Evolutionary conservation across 2,329 filamentous ascomycete species (phyloP).

Genomic region (Pseudocercospora macadamiae): DNA sequence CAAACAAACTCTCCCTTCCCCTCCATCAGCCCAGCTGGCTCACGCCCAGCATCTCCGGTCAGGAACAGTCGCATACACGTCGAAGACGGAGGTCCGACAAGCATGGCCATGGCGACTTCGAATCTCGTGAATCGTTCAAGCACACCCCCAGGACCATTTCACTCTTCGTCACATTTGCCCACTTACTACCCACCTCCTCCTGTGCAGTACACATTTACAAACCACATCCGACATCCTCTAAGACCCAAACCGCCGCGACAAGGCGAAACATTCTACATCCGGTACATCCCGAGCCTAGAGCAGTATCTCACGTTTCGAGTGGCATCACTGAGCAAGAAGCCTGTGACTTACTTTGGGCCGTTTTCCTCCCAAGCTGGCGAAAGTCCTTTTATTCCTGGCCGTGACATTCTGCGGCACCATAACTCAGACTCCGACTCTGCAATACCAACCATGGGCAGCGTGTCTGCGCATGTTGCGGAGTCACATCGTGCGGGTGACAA

Average conservation of each 20-base stretch:
- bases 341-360: conserved; percentile 67
- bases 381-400: conserved; percentile 38
- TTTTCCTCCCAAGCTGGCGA: conserved; percentile 29
- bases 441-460: conserved; percentile 37
- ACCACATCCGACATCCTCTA: conserved; percentile 79
- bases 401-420: conserved; percentile 23
- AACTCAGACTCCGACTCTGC: conserved; percentile 50
- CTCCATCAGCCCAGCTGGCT: conserved; percentile 54
- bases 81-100: conserved; percentile 15
- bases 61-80: conserved; percentile 24
- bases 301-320: conserved; percentile 90
- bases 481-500: conserved; percentile 1
- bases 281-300: conserved; percentile 77
- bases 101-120: conserved; percentile 17
- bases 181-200: conserved; percentile 89
- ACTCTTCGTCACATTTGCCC: conserved; percentile 80
- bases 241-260: conserved; percentile 86
- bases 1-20: conserved; percentile 50
- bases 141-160: conserved; percentile 65
- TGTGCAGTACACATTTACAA: conserved; percentile 76
- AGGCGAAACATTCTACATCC: conserved; percentile 87
- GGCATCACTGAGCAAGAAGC: conserved; percentile 68
- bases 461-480: conserved; percentile 17
- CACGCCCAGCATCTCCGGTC: conserved; percentile 55
- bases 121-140: conserved; percentile 20